Conservation (phyloP, 1,284 basidiomycete species). For the Rhodotorula sp. region DNA sequence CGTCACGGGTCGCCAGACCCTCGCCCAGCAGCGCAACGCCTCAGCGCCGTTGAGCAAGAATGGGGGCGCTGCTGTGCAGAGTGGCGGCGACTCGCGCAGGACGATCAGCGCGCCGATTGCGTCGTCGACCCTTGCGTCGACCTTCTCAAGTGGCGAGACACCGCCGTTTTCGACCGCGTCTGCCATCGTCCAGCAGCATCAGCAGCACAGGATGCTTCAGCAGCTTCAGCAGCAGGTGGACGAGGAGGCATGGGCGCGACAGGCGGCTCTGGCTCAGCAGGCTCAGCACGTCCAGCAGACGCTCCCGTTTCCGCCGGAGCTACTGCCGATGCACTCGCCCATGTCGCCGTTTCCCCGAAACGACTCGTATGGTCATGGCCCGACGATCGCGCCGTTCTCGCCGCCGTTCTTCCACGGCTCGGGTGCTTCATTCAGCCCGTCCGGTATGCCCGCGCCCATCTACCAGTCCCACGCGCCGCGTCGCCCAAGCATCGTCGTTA, state of each 20-base stretch:
- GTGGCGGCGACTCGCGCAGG: not conserved
- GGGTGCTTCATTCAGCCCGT: too few species aligned
- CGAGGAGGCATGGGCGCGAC: not conserved
- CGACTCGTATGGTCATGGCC: not conserved
- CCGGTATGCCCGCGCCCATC: not conserved
- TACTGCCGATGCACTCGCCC: not conserved
- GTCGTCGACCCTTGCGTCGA: not conserved
- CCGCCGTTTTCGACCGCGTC: not conserved
- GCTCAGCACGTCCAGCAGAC: not conserved
- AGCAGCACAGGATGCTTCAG: not conserved
- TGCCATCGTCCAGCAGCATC: not conserved
- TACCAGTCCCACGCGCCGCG: not conserved
- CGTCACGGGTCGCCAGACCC: slow-evolving; percentile 3
- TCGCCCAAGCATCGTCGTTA: not conserved
- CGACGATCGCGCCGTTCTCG: not conserved
- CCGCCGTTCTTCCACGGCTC: not conserved
- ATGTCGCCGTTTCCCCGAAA: not conserved
- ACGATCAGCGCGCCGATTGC: too few species aligned
- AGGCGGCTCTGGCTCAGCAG: slow-evolving; percentile 2
- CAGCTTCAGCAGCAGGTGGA: not conserved
- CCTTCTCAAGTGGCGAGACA: not conserved
- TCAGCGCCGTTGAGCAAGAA: not conserved
- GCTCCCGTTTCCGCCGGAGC: not conserved
- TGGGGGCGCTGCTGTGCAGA: not conserved
- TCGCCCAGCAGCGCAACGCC: slow-evolving; percentile 10